Evolutionary conservation across 164 flowering plant genomes (phyloP).

Genomic region (Vitis labrusca): DNA sequence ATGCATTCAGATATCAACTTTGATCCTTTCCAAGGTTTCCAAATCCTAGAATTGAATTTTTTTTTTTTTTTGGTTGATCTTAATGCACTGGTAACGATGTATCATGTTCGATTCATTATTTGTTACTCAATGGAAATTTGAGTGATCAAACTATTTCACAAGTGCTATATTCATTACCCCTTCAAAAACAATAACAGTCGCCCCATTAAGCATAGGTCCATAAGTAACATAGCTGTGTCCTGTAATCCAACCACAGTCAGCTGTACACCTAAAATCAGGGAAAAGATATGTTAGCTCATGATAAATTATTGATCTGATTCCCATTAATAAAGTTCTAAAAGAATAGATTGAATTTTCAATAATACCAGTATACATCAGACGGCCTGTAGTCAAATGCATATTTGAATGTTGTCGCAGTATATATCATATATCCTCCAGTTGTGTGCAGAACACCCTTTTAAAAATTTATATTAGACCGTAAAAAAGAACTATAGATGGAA

Average conservation of each 20-base stretch:
- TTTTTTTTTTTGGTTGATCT: too few species aligned
- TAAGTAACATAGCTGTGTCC: slow-evolving; percentile 98
- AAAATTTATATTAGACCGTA: slow-evolving; percentile 3
- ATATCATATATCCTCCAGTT: slow-evolving; percentile 97
- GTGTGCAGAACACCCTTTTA: slow-evolving; percentile 96
- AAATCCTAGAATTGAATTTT: too few species aligned
- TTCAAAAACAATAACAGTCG: slow-evolving; percentile 72
- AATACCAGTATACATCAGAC: slow-evolving; percentile 90
- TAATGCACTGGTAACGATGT: background rate
- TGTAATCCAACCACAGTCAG: slow-evolving; percentile 99
- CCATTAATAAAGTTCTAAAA: slow-evolving; percentile 2
- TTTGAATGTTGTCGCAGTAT: slow-evolving; percentile 93
- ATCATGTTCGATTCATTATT: background rate
- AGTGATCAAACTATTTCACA: background rate
- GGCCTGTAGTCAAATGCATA: slow-evolving; percentile 97
- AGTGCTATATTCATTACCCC: slow-evolving; percentile 61
- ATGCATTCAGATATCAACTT: background rate
- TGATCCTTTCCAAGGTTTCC: background rate
- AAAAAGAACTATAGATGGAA: background rate
- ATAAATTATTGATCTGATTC: background rate
- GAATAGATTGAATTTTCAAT: background rate
- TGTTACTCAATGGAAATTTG: background rate
- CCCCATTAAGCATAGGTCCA: slow-evolving; percentile 97
- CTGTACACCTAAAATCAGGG: slow-evolving; percentile 72
- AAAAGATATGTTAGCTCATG: background rate